phyloP scores from a whole-genome alignment of 2,329 filamentous ascomycete species.

The Cladorrhinum sp. region DNA sequence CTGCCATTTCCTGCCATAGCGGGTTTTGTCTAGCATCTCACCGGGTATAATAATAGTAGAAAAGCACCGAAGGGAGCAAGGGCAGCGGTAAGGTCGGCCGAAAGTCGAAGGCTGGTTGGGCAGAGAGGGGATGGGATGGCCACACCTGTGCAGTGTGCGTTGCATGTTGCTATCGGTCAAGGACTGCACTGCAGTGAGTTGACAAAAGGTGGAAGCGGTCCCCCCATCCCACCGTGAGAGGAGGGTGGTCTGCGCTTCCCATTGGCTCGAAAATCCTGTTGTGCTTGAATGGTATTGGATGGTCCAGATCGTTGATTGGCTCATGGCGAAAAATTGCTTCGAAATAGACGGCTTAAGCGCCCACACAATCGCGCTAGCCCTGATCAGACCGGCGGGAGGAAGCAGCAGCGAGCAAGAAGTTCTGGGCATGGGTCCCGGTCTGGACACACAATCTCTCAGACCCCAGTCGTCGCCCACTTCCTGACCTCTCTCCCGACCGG shows the following conservation, averaged over 20 bases:
- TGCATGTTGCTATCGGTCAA: slow-evolving; percentile 15
- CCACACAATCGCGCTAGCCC: slow-evolving; percentile 23
- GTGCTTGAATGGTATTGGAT: slow-evolving; percentile 29
- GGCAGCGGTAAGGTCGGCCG: slow-evolving; percentile 28
- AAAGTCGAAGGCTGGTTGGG: slow-evolving; percentile 34
- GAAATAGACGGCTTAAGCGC: slow-evolving; percentile 29
- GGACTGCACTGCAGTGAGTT: slow-evolving; percentile 11
- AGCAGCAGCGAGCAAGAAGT: background rate
- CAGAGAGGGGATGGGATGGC: slow-evolving; percentile 19
- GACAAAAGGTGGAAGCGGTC: slow-evolving; percentile 7
- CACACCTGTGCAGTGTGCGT: slow-evolving; percentile 15
- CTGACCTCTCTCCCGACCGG: background rate
- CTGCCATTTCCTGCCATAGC: slow-evolving; percentile 13
- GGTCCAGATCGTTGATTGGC: slow-evolving; percentile 30
- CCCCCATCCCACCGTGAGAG: slow-evolving; percentile 9
- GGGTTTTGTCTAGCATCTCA: slow-evolving; percentile 16
- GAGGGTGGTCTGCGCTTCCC: slow-evolving; percentile 17
- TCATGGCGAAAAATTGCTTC: slow-evolving; percentile 11
- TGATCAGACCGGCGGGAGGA: slow-evolving; percentile 10
- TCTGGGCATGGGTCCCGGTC: background rate
- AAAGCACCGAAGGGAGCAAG: slow-evolving; percentile 16
- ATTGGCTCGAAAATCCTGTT: slow-evolving; percentile 33
- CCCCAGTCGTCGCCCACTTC: background rate
- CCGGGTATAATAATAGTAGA: slow-evolving; percentile 32
- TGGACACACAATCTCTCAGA: background rate